Evolutionary conservation across 805 yeast species (phyloP).

Genomic region (Brettanomyces sp.): DNA sequence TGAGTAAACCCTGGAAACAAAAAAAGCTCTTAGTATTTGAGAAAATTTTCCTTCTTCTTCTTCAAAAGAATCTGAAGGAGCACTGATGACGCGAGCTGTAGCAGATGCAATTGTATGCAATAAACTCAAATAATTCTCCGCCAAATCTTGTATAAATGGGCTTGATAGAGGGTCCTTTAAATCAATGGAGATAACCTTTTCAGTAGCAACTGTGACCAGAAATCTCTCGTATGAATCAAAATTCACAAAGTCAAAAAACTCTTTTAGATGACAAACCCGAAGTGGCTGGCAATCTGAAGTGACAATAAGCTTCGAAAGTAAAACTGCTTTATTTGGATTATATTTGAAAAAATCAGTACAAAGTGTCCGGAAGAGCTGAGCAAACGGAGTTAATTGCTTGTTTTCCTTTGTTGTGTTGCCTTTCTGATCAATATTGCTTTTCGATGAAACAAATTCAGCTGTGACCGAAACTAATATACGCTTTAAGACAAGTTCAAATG

Average conservation of each 20-base stretch:
- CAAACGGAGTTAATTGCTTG: background rate
- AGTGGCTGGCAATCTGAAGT: conserved; percentile 20
- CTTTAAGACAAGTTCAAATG: conserved; percentile 24
- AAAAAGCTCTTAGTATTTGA: conserved; percentile 15
- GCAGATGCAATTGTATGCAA: conserved; percentile 21
- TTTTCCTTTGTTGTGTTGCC: background rate
- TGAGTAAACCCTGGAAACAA: conserved; percentile 19
- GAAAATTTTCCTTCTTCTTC: conserved; percentile 6
- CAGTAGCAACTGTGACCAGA: conserved; percentile 19
- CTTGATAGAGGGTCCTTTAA: conserved; percentile 4
- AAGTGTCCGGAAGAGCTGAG: background rate
- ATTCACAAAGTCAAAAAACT: conserved; percentile 20
- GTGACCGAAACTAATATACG: conserved; percentile 22
- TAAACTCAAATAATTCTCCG: conserved; percentile 11
- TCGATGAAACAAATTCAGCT: conserved; percentile 11
- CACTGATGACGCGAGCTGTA: conserved; percentile 12
- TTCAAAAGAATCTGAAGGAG: conserved; percentile 3
- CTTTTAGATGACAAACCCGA: conserved; percentile 20
- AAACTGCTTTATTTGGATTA: conserved; percentile 6
- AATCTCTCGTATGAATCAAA: conserved; percentile 18
- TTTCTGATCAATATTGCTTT: background rate
- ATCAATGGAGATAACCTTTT: conserved; percentile 8
- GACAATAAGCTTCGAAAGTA: conserved; percentile 8
- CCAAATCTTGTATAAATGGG: conserved; percentile 7
- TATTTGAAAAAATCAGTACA: background rate